Base-by-base conservation (phyloP, 768 basidiomycete genomes). In the Collybia nuda region DNA sequence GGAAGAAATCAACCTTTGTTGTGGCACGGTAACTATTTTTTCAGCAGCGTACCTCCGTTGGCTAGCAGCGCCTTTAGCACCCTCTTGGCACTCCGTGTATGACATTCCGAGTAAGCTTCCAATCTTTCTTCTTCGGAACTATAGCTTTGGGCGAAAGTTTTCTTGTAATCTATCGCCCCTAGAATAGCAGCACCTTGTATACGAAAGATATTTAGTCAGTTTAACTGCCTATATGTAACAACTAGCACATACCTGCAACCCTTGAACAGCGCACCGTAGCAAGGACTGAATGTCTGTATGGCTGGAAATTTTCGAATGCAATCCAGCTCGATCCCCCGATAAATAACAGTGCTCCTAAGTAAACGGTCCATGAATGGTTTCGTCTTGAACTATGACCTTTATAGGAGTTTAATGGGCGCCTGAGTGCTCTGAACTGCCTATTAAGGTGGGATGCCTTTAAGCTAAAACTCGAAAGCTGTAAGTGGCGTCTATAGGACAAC, bases 1-100 rank as follows among this genome's bases (percentile, higher is more conserved):
- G 7, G 23, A 46, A 54, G 15, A 52, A 38, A 40, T 35, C 37
- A 37, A 23, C 53, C 21, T 17, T 21, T 18, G 17, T 50, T 48
- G 21, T 44, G 8, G 17, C 19, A 12, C 21, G 26, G 24, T 18
- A 38, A 26, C 24, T 3, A 26, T 7, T 26, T 24, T n/a, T 35
- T 22, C 44, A 39, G n/a, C 44, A 46, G 32, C 22, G 48, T 42
- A 85, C 91, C 88, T 75, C 94, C 93, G 59, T 98, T 97, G 5
- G 84, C 86, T 46, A 94, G 76, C 40, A 98, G 73, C n/a, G 93
- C 92, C 54, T 78, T 79, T 55, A 95, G 71, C 36, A 97, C 81
- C 50, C 93, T 76, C 48, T 74, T 64, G 6, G 93, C 93, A 63
- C 91, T 94, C 40, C 93, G 80, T 44, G 69, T 78, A 71, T 99